phyloP scores from a whole-genome alignment of 179 eudicot species.

The Patellifolia procumbens region DNA sequence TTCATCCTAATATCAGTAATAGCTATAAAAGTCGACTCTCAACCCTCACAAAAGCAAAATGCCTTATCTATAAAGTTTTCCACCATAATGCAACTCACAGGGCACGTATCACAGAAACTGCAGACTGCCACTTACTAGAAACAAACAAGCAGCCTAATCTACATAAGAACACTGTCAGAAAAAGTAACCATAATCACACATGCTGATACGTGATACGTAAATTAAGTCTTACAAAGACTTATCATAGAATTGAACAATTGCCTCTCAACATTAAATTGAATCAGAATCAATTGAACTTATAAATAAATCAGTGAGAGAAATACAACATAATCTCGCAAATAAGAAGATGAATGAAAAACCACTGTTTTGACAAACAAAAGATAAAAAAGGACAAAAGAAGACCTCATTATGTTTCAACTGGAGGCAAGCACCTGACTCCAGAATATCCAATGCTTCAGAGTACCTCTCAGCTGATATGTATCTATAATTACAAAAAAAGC shows the following conservation, averaged over 20 bases:
- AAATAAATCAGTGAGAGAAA: neutral
- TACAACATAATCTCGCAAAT: neutral
- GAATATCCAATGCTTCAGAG: conserved; percentile 75
- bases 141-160: neutral
- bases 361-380: neutral
- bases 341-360: neutral
- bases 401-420: conserved; percentile 90
- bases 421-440: conserved; percentile 85
- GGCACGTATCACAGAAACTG: neutral
- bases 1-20: neutral
- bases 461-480: conserved; percentile 71
- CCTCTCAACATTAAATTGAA: neutral
- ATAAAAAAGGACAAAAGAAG: conserved; percentile 4
- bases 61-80: neutral
- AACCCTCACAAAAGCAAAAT: neutral
- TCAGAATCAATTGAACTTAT: neutral
- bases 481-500: conserved; percentile 42
- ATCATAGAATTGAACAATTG: neutral
- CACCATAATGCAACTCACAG: neutral
- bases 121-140: too few relatives aligned
- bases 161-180: neutral
- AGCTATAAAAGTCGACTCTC: neutral
- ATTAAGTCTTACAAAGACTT: neutral
- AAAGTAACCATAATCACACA: neutral
- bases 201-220: neutral